phyloP scores from a whole-genome alignment of 495 filamentous ascomycete genomes.

The Neurospora sp. region DNA sequence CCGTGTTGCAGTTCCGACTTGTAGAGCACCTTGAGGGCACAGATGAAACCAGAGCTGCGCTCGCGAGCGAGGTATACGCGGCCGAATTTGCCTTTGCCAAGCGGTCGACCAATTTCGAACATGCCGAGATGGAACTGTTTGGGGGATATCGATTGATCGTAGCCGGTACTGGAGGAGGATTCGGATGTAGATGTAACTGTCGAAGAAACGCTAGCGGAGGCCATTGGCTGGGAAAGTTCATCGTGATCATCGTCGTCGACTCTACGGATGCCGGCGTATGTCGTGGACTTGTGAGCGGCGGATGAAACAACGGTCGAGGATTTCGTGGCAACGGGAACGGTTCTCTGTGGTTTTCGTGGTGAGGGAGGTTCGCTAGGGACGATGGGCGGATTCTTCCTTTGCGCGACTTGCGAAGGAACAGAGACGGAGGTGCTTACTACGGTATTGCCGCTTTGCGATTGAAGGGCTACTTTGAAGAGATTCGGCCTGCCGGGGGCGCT shows the following conservation, averaged over 20 bases:
- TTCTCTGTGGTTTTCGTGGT: conserved; percentile 20
- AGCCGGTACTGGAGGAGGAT: conserved; percentile 17
- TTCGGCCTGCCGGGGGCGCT: conserved; percentile 54
- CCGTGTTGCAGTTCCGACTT: conserved; percentile 88
- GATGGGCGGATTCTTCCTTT: conserved; percentile 27
- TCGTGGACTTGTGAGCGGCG: not conserved
- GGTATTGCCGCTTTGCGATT: conserved; percentile 48
- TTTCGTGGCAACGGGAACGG: conserved; percentile 7
- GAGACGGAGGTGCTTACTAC: conserved; percentile 47
- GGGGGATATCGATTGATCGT: conserved; percentile 22
- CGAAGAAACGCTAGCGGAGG: conserved; percentile 7
- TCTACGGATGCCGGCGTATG: not conserved
- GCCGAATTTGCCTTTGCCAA: conserved; percentile 97
- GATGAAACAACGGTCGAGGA: not conserved
- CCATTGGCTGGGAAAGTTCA: not conserved
- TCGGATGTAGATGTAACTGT: conserved; percentile 10
- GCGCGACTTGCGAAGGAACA: conserved; percentile 55
- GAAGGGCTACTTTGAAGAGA: conserved; percentile 71
- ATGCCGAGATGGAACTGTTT: conserved; percentile 90
- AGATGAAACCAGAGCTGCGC: conserved; percentile 80
- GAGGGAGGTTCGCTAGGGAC: conserved; percentile 23
- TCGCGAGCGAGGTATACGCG: conserved; percentile 93
- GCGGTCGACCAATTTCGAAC: conserved; percentile 95
- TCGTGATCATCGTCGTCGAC: not conserved
- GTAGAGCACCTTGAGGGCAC: conserved; percentile 92